Percentiles rank a stretch among this genome's conserved stretches.
These are phyloP conservation scores for Ogataea zsoltii DNA, from an alignment of 805 yeast species.

Conservation along the genomic window DNA sequence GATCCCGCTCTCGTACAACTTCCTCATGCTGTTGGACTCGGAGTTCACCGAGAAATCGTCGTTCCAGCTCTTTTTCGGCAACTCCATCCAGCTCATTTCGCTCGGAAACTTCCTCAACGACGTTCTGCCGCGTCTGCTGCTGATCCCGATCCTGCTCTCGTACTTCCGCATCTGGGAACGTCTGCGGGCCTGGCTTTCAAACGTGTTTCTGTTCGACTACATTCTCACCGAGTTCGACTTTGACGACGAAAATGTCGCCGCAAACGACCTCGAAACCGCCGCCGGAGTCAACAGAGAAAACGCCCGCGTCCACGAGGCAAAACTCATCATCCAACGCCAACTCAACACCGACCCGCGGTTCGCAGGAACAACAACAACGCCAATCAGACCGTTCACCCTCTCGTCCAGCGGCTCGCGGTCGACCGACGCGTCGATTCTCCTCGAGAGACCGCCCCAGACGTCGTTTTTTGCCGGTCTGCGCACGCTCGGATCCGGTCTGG, in stretches of 20 bases:
- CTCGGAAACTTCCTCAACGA: conserved; percentile 71
- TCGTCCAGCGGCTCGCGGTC: conserved; percentile 9
- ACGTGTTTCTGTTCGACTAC: conserved; percentile 33
- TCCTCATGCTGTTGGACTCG: conserved; percentile 59
- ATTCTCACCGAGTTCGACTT: conserved; percentile 34
- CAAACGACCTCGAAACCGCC: conserved; percentile 18
- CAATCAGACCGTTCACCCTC: conserved; percentile 24
- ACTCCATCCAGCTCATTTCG: conserved; percentile 72
- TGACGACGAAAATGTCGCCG: conserved; percentile 20
- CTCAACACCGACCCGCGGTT: conserved; percentile 16
- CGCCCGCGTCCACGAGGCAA: conserved; percentile 29
- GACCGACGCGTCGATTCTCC: background rate
- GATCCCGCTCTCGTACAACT: conserved; percentile 79
- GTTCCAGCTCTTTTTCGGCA: conserved; percentile 75
- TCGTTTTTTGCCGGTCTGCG: conserved; percentile 1
- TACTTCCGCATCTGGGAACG: conserved; percentile 67
- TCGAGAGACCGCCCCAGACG: background rate
- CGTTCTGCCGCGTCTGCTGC: conserved; percentile 70
- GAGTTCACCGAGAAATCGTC: conserved; percentile 36
- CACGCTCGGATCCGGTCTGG: background rate
- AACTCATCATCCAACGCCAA: conserved; percentile 28
- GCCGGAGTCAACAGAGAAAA: conserved; percentile 20
- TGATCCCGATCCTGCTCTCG: conserved; percentile 69
- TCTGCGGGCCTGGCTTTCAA: conserved; percentile 40
- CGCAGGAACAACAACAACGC: conserved; percentile 5